Conservation (phyloP, 192 early-diverging fungal genomes). For the Podila verticillata region DNA sequence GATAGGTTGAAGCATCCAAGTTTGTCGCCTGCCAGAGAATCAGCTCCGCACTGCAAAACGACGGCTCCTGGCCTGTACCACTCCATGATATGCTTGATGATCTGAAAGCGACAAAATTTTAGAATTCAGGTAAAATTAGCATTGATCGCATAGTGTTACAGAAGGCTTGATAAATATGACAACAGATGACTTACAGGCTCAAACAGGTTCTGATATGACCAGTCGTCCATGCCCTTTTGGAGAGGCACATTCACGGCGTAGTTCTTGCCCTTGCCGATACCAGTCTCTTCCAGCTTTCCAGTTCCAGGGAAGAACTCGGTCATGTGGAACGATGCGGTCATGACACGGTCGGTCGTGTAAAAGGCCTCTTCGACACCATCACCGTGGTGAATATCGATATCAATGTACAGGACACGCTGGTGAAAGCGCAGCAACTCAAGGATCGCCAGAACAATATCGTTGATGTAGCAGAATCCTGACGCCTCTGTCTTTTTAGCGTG, state of each 20-base stretch:
- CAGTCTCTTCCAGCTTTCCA: constrained; percentile 90
- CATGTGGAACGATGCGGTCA: constrained; percentile 97
- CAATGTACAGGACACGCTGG: constrained; percentile 95
- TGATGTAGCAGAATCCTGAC: constrained; percentile 96
- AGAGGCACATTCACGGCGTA: constrained; percentile 96
- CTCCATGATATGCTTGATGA: constrained; percentile 96
- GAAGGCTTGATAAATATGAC: neutral
- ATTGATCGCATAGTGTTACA: too few relatives aligned
- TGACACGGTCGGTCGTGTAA: constrained; percentile 91
- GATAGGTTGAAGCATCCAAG: constrained; percentile 96
- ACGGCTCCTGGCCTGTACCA: constrained; percentile 91
- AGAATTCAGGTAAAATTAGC: neutral
- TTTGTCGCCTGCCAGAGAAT: constrained; percentile 94
- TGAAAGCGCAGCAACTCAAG: constrained; percentile 78
- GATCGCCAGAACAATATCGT: constrained; percentile 91
- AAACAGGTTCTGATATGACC: constrained; percentile 78
- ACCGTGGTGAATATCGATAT: constrained; percentile 93
- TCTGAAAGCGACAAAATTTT: constrained; percentile 44
- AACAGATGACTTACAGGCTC: constrained; percentile 58
- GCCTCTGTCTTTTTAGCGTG: constrained; percentile 87
- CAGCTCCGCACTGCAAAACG: constrained; percentile 97
- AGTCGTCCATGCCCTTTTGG: constrained; percentile 95
- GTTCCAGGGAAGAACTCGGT: constrained; percentile 97
- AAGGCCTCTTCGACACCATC: constrained; percentile 97
- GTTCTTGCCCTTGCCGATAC: constrained; percentile 87